Evolutionary conservation across 352 stramenopile genomes (phyloP).

Genomic region (Discostella stelligera): DNA sequence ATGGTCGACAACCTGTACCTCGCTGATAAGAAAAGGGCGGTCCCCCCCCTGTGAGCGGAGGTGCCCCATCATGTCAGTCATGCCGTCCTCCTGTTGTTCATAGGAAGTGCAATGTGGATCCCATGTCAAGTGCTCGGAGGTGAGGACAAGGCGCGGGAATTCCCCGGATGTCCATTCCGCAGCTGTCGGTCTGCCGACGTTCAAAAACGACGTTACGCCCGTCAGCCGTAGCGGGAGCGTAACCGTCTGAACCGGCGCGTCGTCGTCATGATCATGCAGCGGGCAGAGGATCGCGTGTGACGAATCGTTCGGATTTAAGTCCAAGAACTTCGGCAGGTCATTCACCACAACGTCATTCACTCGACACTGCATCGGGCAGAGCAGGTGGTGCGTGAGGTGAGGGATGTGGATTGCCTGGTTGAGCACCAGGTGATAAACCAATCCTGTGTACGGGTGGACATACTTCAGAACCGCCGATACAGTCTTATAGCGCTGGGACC

Average conservation of each 20-base stretch:
- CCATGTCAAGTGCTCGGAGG: background rate
- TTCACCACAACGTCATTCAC: slow-evolving; percentile 7
- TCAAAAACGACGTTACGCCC: slow-evolving; percentile 2
- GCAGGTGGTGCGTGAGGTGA: slow-evolving; percentile 9
- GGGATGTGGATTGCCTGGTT: slow-evolving; percentile 20
- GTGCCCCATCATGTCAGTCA: background rate
- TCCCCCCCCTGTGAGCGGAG: too few relatives aligned
- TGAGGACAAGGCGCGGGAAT: background rate
- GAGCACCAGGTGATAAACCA: slow-evolving; percentile 13
- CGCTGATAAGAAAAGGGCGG: too few relatives aligned
- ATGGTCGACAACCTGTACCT: too few relatives aligned
- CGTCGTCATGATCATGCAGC: background rate
- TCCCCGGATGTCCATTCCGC: background rate
- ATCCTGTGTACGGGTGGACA: slow-evolving; percentile 16
- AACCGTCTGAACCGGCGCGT: background rate
- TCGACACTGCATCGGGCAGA: slow-evolving; percentile 23
- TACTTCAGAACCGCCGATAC: slow-evolving; percentile 12
- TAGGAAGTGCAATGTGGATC: background rate
- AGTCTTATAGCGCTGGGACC: slow-evolving; percentile 3
- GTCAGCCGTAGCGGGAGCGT: background rate
- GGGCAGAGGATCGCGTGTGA: background rate
- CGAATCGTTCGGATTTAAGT: background rate
- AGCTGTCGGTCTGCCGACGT: background rate
- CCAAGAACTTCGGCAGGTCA: slow-evolving; percentile 1
- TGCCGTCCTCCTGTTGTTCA: background rate